These are phyloP conservation scores for Penicillium hordei DNA, from an alignment of 2,329 filamentous ascomycete species.

Conservation along the genomic window DNA sequence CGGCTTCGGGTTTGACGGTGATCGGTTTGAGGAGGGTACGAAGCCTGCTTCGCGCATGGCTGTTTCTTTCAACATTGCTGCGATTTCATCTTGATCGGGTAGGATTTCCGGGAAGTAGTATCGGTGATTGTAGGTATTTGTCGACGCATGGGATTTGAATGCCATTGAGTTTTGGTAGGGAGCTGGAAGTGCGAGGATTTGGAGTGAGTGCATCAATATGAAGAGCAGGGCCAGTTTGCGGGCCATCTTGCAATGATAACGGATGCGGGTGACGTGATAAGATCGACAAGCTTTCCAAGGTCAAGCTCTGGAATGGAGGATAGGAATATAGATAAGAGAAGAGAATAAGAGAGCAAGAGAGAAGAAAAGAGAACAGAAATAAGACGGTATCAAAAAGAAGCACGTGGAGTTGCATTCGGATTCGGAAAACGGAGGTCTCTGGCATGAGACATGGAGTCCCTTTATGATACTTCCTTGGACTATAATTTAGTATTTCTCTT, in stretches of 20 bases:
- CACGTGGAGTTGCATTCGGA: neutral
- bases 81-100: constrained; percentile 15
- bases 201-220: neutral
- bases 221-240: constrained; percentile 1
- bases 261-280: neutral
- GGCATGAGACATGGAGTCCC: neutral
- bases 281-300: neutral
- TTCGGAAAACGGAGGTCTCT: neutral
- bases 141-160: neutral
- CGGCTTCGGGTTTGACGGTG: neutral
- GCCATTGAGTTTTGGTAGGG: neutral
- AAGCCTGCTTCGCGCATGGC: constrained; percentile 19
- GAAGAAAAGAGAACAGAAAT: neutral
- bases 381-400: neutral
- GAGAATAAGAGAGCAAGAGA: neutral
- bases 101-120: constrained; percentile 23
- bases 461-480: no score
- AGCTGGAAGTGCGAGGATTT: neutral
- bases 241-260: constrained; percentile 2
- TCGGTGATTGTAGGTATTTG: constrained; percentile 1
- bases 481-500: neutral
- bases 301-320: no score
- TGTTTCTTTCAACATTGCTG: constrained; percentile 1
- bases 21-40: neutral
- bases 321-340: no score